phyloP scores from a whole-genome alignment of 1,284 basidiomycete species.

The Naganishia sp. region DNA sequence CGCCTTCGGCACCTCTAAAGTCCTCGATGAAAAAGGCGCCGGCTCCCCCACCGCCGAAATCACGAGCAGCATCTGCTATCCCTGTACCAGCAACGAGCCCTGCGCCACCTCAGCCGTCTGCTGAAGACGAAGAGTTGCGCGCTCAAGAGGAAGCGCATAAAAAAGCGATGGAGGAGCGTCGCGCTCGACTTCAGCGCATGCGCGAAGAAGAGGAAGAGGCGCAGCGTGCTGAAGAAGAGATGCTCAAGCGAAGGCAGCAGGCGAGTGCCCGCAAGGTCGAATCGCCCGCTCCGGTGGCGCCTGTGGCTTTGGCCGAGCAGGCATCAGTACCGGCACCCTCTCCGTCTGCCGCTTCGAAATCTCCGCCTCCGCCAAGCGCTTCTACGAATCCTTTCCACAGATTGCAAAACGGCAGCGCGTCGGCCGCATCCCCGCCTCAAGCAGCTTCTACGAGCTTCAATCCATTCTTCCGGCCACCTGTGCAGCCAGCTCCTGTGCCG shows the following conservation, averaged over 20 bases:
- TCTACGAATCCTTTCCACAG: slow-evolving; percentile 54
- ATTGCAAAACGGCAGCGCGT: slow-evolving; percentile 52
- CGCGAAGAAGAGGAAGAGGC: slow-evolving; percentile 74
- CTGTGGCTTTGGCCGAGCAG: slow-evolving; percentile 37
- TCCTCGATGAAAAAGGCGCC: slow-evolving; percentile 41
- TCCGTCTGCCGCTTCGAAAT: slow-evolving; percentile 33
- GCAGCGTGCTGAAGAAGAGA: slow-evolving; percentile 63
- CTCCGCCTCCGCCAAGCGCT: slow-evolving; percentile 34
- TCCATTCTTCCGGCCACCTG: slow-evolving; percentile 57
- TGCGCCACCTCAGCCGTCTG: slow-evolving; percentile 55
- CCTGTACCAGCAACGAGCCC: slow-evolving; percentile 51
- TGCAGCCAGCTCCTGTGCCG: slow-evolving; percentile 43
- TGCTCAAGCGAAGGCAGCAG: slow-evolving; percentile 52
- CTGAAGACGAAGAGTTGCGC: slow-evolving; percentile 66
- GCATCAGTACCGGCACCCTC: slow-evolving; percentile 34
- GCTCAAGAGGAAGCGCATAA: slow-evolving; percentile 66
- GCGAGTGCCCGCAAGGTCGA: slow-evolving; percentile 21
- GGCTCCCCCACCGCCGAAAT: slow-evolving; percentile 42
- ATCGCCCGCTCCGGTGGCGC: slow-evolving; percentile 31
- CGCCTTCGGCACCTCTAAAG: slow-evolving; percentile 44
- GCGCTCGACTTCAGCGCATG: slow-evolving; percentile 65
- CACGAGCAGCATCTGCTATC: slow-evolving; percentile 38
- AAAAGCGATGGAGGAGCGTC: slow-evolving; percentile 68
- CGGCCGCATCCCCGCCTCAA: slow-evolving; percentile 39
- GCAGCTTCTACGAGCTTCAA: slow-evolving; percentile 43